These are phyloP conservation scores for Haematococcus lacustris DNA, from an alignment of 139 green algal species.

Conservation along the genomic window DNA sequence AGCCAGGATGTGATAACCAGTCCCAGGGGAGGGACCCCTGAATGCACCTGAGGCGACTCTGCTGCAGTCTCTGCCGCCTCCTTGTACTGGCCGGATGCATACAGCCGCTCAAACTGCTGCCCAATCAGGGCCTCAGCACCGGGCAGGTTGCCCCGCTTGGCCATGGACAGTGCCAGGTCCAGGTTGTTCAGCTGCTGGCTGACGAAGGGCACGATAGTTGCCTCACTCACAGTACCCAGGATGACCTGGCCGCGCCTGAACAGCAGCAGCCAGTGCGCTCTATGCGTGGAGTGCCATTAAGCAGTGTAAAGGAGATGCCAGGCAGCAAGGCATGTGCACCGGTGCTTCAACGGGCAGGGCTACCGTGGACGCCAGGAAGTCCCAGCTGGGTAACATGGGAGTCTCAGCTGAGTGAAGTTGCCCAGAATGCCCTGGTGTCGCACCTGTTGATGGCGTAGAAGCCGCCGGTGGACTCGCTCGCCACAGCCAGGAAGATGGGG, in stretches of 20 bases:
- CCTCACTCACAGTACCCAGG: conserved; percentile 85
- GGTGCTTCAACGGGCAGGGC: too few relatives aligned
- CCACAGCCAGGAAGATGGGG: conserved; percentile 90
- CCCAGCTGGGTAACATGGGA: too few relatives aligned
- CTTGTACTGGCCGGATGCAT: conserved; percentile 85
- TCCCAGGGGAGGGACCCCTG: too few relatives aligned
- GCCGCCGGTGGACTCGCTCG: conserved; percentile 66
- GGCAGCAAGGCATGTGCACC: too few relatives aligned
- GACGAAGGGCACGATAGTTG: conserved; percentile 92
- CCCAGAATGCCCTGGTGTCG: too few relatives aligned
- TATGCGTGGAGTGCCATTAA: too few relatives aligned
- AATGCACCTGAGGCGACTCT: conserved; percentile 77
- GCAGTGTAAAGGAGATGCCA: too few relatives aligned
- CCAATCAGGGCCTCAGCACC: conserved; percentile 88
- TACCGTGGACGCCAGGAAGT: too few relatives aligned
- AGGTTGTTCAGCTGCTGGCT: conserved; percentile 90
- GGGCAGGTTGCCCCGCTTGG: conserved; percentile 87
- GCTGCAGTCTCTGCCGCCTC: conserved; percentile 92
- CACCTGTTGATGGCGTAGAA: conserved; percentile 93
- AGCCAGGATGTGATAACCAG: too few relatives aligned
- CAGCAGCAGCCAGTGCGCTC: not conserved
- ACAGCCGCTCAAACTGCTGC: conserved; percentile 92
- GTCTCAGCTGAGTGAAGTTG: too few relatives aligned
- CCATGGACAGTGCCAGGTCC: conserved; percentile 88
- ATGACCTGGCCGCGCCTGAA: conserved; percentile 83